Evolutionary conservation across 176 grass and related monocot genomes (phyloP).

Genomic region (Cymbopogon citratus): DNA sequence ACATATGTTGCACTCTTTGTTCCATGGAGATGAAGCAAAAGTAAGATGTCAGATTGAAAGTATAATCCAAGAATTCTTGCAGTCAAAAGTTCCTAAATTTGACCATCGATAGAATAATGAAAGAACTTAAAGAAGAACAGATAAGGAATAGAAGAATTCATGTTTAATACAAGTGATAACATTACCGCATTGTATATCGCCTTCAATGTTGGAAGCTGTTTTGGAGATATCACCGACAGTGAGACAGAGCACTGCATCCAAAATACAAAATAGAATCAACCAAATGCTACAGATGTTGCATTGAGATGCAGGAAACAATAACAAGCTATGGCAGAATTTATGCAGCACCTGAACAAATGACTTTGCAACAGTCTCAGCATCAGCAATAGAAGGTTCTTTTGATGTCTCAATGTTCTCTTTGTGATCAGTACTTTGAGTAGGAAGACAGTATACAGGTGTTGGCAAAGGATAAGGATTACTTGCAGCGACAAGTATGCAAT

Average conservation of each 20-base stretch:
- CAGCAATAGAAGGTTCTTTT: slow-evolving; percentile 54
- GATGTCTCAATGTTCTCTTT: slow-evolving; percentile 56
- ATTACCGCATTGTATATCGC: slow-evolving; percentile 92
- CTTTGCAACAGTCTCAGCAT: slow-evolving; percentile 78
- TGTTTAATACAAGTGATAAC: slow-evolving; percentile 10
- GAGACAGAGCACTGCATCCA: slow-evolving; percentile 71
- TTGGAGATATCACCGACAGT: slow-evolving; percentile 86
- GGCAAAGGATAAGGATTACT: slow-evolving; percentile 88
- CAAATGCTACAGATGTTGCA: neutral
- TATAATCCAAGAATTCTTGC: neutral
- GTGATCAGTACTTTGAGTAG: slow-evolving; percentile 45
- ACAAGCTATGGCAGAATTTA: slow-evolving; percentile 16
- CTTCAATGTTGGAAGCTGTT: slow-evolving; percentile 80
- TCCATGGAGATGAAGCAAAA: neutral
- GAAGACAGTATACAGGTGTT: slow-evolving; percentile 62
- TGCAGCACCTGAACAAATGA: slow-evolving; percentile 71
- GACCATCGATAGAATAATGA: slow-evolving; percentile 8
- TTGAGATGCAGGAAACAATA: slow-evolving; percentile 12
- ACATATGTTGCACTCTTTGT: neutral
- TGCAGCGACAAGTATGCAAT: slow-evolving; percentile 88
- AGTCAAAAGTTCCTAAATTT: neutral
- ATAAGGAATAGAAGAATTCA: neutral
- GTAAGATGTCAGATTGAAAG: neutral
- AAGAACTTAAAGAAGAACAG: slow-evolving; percentile 6
- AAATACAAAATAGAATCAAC: slow-evolving; percentile 25